Percentiles rank a stretch among this genome's conserved stretches.
These are phyloP conservation scores for Imleria badia DNA, from an alignment of 768 basidiomycete species.

Conservation along the genomic window DNA sequence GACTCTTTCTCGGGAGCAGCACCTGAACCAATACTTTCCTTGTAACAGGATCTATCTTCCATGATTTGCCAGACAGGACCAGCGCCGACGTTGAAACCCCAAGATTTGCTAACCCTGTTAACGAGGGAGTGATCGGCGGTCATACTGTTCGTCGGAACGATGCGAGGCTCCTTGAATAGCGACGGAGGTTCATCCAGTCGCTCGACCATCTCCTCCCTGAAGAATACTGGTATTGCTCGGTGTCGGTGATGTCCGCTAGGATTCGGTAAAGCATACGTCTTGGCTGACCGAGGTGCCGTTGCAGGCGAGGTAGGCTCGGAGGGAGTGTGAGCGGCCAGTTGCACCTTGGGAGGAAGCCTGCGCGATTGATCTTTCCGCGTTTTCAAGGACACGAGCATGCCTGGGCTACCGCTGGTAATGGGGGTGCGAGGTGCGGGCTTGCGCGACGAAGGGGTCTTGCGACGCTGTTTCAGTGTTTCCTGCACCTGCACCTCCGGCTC, in stretches of 20 bases:
- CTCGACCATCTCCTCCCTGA: conserved; percentile 51
- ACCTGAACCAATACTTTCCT: conserved; percentile 47
- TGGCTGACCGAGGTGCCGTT: conserved; percentile 17
- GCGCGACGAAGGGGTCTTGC: conserved; percentile 7
- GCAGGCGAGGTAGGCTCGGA: conserved; percentile 6
- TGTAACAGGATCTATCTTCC: conserved; percentile 79
- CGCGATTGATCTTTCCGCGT: conserved; percentile 14
- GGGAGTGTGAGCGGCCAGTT: conserved; percentile 1
- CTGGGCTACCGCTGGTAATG: not conserved
- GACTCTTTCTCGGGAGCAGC: conserved; percentile 42
- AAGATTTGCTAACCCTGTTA: conserved; percentile 61
- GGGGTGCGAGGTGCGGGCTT: not conserved
- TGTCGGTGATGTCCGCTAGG: conserved; percentile 75
- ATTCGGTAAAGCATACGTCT: conserved; percentile 59
- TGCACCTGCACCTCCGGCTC: conserved; percentile 12
- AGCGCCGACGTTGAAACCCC: conserved; percentile 71
- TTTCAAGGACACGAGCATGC: conserved; percentile 6
- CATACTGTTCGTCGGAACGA: conserved; percentile 55
- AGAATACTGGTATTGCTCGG: conserved; percentile 60
- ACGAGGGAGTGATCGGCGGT: conserved; percentile 47
- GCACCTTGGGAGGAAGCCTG: conserved; percentile 20
- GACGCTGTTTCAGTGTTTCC: conserved; percentile 8
- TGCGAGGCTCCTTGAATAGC: conserved; percentile 45
- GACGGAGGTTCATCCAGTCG: conserved; percentile 51
- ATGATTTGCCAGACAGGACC: conserved; percentile 79